Evolutionary conservation across 805 yeast species (phyloP), one percentile per base, ranked within the genome.

Genomic region (Vanderwaltozyma verrucispora): DNA sequence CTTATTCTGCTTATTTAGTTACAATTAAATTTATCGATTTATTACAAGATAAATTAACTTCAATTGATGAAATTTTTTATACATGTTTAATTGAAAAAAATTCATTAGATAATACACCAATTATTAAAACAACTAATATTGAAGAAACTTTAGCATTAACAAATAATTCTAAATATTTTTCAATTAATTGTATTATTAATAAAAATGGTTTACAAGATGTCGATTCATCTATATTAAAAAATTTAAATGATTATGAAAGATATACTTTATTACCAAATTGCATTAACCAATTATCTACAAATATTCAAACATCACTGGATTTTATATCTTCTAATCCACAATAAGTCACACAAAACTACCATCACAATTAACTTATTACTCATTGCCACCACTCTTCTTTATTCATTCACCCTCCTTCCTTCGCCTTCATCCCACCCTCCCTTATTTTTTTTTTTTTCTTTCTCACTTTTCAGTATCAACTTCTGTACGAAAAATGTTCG

Each of bases 1-100:
- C 89, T 39, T 80, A 77, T 54, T 87, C 89, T 33, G 89, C 89
- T 55, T 82, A 77, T 57, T 72, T 77, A 59, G 73, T 81, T 49
- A 81, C 86, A 36, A 75, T 73, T 54, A 15, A 26, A 19, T 30
- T 38, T 12, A 26, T 33, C 3, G 9, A 26, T 23, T 18, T 37
- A 13, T 19, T 37, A 14, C 4, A 13, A 19, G 27, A 16, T 8
- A 12, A 11, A 9, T 18, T 13, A 4, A 3, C 25, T 3, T 9
- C 23, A 7, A 9, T 32, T 12, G 24, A 37, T 20, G 14, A 20
- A 9, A 33, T 33, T n/a, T 30, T 37, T 18, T 37, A 37, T 18
- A 21, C 33, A 5, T 21, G 33, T 13, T 19, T 35, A 14, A 20
- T 19, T 4, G 15, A 19, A 9, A 20, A 30, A 3, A 33, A 35